phyloP scores from a whole-genome alignment of 208 protist species.

The Leishmania tropica region DNA sequence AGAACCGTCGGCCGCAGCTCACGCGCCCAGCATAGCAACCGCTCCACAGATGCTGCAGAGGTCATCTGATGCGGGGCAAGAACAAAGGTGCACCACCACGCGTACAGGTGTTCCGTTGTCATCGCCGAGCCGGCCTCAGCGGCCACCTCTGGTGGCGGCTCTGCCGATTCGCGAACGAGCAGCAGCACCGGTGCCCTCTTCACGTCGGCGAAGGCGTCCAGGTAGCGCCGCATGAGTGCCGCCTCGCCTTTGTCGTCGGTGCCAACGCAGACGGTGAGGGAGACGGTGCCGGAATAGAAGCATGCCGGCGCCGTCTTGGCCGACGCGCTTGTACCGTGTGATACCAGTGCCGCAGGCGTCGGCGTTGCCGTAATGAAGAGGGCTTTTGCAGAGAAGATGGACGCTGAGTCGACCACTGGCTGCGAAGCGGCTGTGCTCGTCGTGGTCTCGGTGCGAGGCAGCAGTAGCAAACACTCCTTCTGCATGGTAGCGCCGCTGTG shows the following conservation, averaged over 20 bases:
- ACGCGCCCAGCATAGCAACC: neutral
- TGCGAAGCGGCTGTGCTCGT: neutral
- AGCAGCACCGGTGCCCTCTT: neutral
- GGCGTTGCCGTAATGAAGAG: neutral
- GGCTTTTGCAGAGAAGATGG: neutral
- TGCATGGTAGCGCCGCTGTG: neutral
- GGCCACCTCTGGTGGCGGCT: constrained; percentile 4
- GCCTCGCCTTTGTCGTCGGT: neutral
- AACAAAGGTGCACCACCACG: neutral
- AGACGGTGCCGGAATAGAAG: constrained; percentile 4
- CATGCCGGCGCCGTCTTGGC: neutral
- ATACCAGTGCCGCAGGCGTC: neutral
- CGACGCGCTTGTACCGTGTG: neutral
- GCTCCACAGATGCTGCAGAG: neutral
- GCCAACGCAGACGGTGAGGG: constrained; percentile 8
- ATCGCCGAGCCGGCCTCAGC: neutral
- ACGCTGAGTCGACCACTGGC: neutral
- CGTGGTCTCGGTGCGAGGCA: neutral
- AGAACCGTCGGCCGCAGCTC: constrained; percentile 4
- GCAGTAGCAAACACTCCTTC: neutral
- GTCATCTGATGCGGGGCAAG: neutral
- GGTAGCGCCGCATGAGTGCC: constrained; percentile 6
- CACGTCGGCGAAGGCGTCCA: constrained; percentile 8
- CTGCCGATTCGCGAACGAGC: constrained; percentile 1
- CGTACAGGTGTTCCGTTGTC: neutral